Percentiles rank a stretch among this genome's conserved stretches.
Evolutionary conservation across 768 basidiomycete species (phyloP).

Genomic region (Lyophyllum decastes): DNA sequence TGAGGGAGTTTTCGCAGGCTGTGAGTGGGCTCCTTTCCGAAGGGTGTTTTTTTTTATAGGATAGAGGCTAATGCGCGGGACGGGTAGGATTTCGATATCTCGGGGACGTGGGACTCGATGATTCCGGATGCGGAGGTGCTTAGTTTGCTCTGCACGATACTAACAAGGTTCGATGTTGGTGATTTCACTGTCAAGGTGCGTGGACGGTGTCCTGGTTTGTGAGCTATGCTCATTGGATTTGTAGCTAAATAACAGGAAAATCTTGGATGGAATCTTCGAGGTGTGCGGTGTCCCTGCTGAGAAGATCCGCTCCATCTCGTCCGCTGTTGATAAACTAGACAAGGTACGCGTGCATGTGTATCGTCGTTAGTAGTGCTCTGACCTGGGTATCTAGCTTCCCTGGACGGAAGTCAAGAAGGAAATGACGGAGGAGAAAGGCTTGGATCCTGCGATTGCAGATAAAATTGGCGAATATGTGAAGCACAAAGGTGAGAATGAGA

Average conservation of each 20-base stretch:
- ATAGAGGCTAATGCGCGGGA: too few relatives aligned
- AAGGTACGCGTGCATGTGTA: slow-evolving; percentile 54
- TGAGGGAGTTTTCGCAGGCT: slow-evolving; percentile 99
- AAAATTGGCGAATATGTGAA: slow-evolving; percentile 97
- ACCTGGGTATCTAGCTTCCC: slow-evolving; percentile 51
- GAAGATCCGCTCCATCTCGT: slow-evolving; percentile 90
- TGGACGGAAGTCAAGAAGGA: slow-evolving; percentile 94
- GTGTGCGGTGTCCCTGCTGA: slow-evolving; percentile 92
- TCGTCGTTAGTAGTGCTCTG: not conserved
- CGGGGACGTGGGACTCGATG: slow-evolving; percentile 93
- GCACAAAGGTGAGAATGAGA: slow-evolving; percentile 66
- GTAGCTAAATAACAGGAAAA: slow-evolving; percentile 93
- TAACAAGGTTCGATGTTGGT: slow-evolving; percentile 84
- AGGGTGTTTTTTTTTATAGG: too few relatives aligned
- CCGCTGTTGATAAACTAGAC: slow-evolving; percentile 98
- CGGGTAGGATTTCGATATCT: slow-evolving; percentile 97
- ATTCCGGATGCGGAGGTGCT: slow-evolving; percentile 95
- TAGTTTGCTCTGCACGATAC: slow-evolving; percentile 76
- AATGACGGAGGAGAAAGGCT: slow-evolving; percentile 95
- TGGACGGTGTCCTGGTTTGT: not conserved
- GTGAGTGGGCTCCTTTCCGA: too few relatives aligned
- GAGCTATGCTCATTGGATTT: not conserved
- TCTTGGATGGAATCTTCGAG: slow-evolving; percentile 95
- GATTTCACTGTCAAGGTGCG: slow-evolving; percentile 91
- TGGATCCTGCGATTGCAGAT: slow-evolving; percentile 81